Percentiles rank a stretch among this genome's conserved stretches.
These are phyloP conservation scores for Meyerozyma athensensis DNA, from an alignment of 1,139 yeast genomes.

Conservation along the genomic window DNA sequence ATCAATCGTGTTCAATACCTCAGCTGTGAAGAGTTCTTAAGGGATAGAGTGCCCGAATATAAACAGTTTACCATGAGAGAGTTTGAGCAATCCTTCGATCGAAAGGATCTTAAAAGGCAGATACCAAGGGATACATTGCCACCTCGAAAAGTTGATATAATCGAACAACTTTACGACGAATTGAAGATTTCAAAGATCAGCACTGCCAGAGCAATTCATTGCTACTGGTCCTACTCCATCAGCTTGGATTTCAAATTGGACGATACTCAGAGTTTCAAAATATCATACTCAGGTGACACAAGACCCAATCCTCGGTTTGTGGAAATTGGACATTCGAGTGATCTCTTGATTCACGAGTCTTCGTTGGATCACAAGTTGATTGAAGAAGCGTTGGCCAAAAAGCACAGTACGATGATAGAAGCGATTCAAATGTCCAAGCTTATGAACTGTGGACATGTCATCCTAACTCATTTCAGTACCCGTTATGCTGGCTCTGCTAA, in stretches of 20 bases:
- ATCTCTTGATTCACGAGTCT: constrained; percentile 86
- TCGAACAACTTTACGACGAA: constrained; percentile 21
- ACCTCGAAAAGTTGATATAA: constrained; percentile 14
- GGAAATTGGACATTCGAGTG: constrained; percentile 63
- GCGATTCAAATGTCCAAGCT: constrained; percentile 66
- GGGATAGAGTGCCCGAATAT: constrained; percentile 23
- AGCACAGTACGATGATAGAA: constrained; percentile 88
- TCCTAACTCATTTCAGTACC: constrained; percentile 90
- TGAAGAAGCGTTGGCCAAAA: constrained; percentile 78
- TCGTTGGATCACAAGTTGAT: constrained; percentile 76
- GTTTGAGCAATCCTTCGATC: constrained; percentile 29
- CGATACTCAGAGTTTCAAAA: constrained; percentile 41
- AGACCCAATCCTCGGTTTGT: constrained; percentile 68
- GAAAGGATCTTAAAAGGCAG: constrained; percentile 12
- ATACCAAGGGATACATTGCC: constrained; percentile 18
- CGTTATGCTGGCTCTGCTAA: constrained; percentile 71
- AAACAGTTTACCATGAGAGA: constrained; percentile 25
- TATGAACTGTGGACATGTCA: constrained; percentile 69
- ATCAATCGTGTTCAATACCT: constrained; percentile 46
- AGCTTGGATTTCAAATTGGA: constrained; percentile 46
- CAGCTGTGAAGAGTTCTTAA: constrained; percentile 63
- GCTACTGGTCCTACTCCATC: constrained; percentile 78
- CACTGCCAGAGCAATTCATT: constrained; percentile 79
- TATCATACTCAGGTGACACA: constrained; percentile 94
- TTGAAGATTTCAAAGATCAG: constrained; percentile 31